These are phyloP conservation scores for Oryza glaberrima DNA, from an alignment of 176 grass and related monocot species.

Conservation along the genomic window DNA sequence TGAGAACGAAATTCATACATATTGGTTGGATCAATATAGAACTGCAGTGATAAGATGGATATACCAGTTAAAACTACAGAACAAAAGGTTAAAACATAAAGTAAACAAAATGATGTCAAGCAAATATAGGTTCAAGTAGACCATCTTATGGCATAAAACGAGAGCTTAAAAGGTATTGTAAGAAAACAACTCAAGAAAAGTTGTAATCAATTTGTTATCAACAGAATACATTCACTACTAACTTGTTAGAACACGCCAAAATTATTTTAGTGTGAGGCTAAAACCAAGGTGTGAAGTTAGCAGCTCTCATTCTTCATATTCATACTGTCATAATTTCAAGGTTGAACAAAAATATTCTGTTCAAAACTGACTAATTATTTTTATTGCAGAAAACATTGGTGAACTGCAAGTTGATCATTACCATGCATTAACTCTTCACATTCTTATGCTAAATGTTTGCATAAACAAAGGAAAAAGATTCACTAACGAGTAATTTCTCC, in stretches of 20 bases:
- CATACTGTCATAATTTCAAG: background rate
- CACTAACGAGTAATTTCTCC: constrained; percentile 3
- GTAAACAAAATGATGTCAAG: constrained; percentile 27
- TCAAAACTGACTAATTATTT: background rate
- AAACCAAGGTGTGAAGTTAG: background rate
- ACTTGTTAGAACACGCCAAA: constrained; percentile 5
- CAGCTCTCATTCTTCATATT: background rate
- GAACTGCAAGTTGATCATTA: background rate
- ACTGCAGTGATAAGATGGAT: constrained; percentile 52
- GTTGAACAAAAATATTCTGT: background rate
- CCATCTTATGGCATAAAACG: background rate
- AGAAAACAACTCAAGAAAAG: constrained; percentile 30
- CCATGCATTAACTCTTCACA: background rate
- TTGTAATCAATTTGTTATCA: background rate
- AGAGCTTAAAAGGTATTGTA: constrained; percentile 6
- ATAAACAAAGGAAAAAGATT: background rate
- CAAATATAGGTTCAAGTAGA: constrained; percentile 1
- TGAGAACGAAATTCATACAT: constrained; percentile 66
- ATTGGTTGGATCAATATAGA: constrained; percentile 72
- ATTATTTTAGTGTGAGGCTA: background rate
- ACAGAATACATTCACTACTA: background rate
- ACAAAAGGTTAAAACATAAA: constrained; percentile 29
- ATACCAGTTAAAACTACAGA: constrained; percentile 18
- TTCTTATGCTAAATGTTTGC: background rate
- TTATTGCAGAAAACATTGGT: background rate